These are phyloP conservation scores for Diddensiella santjacobensis DNA, from an alignment of 805 yeast species.

Conservation along the genomic window DNA sequence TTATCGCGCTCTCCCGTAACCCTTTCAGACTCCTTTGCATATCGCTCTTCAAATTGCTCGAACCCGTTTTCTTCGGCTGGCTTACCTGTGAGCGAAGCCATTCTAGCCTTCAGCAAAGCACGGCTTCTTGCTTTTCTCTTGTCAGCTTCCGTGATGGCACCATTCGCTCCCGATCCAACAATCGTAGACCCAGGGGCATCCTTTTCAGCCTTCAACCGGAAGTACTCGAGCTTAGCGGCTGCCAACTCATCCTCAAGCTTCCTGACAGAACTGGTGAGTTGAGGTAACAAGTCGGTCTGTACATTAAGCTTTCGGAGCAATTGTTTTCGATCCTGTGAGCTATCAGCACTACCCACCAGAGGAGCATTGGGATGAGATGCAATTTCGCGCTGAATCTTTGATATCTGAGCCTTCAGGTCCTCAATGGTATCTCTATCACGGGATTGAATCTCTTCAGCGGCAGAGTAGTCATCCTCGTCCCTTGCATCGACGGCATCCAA, in stretches of 20 bases:
- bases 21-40: constrained; percentile 40
- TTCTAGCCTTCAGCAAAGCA: constrained; percentile 74
- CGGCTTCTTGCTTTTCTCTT: constrained; percentile 74
- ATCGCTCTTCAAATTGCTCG: constrained; percentile 50
- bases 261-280: constrained; percentile 58
- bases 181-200: constrained; percentile 69
- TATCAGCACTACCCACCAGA: constrained; percentile 29
- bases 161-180: constrained; percentile 82
- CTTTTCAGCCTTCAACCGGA: constrained; percentile 50
- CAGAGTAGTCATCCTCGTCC: constrained; percentile 40
- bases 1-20: constrained; percentile 52
- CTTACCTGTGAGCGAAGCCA: constrained; percentile 91
- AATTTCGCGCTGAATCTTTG: constrained; percentile 40
- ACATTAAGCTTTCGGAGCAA: constrained; percentile 54
- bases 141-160: constrained; percentile 80
- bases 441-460: constrained; percentile 35
- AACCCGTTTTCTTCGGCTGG: constrained; percentile 40
- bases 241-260: constrained; percentile 66
- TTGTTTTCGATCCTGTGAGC: constrained; percentile 45
- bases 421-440: constrained; percentile 56
- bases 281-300: constrained; percentile 71
- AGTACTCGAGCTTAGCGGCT: constrained; percentile 58
- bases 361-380: constrained; percentile 24
- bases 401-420: constrained; percentile 57
- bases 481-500: constrained; percentile 69